A percentile compares a stretch with the other conserved stretches of the same genome.
Evolutionary conservation across 768 basidiomycete species (phyloP).

Genomic region (Gyrodon lividus): DNA sequence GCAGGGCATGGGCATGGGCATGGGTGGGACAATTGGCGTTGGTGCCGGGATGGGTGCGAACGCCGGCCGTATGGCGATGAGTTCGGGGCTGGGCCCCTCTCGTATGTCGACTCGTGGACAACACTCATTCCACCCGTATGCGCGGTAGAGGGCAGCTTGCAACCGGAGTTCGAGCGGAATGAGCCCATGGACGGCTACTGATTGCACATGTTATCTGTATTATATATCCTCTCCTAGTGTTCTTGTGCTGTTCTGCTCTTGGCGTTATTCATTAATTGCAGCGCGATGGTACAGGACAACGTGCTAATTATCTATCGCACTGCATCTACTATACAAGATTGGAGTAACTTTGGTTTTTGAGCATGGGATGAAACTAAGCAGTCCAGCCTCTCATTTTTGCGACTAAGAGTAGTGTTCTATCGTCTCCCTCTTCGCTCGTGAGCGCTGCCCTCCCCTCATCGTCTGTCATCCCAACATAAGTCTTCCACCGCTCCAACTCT

Average conservation of each 20-base stretch:
- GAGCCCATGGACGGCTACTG: not conserved
- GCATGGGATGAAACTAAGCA: not conserved
- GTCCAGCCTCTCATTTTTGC: slow-evolving; percentile 36
- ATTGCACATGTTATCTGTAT: slow-evolving; percentile 20
- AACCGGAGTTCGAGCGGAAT: not conserved
- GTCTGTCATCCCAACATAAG: slow-evolving; percentile 62
- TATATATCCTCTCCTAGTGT: slow-evolving; percentile 29
- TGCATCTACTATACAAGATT: slow-evolving; percentile 9
- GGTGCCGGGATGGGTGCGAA: slow-evolving; percentile 30
- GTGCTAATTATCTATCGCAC: slow-evolving; percentile 4
- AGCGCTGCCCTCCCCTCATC: slow-evolving; percentile 31
- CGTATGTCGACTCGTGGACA: slow-evolving; percentile 52
- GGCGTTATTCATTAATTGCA: slow-evolving; percentile 15
- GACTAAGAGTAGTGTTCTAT: slow-evolving; percentile 18
- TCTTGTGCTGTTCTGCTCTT: slow-evolving; percentile 14
- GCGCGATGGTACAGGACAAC: not conserved
- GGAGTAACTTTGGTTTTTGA: not conserved
- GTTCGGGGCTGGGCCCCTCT: slow-evolving; percentile 46
- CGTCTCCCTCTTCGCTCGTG: slow-evolving; percentile 17
- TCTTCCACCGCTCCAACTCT: slow-evolving; percentile 79
- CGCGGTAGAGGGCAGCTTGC: slow-evolving; percentile 38
- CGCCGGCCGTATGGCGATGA: slow-evolving; percentile 42
- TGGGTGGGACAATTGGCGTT: slow-evolving; percentile 37
- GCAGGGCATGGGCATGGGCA: slow-evolving; percentile 38
- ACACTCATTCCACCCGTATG: slow-evolving; percentile 65